A percentile compares a stretch with the other conserved stretches of the same genome.
Conservation (phyloP, 2,329 filamentous ascomycete species). For the Colletotrichum sansevieriae region DNA sequence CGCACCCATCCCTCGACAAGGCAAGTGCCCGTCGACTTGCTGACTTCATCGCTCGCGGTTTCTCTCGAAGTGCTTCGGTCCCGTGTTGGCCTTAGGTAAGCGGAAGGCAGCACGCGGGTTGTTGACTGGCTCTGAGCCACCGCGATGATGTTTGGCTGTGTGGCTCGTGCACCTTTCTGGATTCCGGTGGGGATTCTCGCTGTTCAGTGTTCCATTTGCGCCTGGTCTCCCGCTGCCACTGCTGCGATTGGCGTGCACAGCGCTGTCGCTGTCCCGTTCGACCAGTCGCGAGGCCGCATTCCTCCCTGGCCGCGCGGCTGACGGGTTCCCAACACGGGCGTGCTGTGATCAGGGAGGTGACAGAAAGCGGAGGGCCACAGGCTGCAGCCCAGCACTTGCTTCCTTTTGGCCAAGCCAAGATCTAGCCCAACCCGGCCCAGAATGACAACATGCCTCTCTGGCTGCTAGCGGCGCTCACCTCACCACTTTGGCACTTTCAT, state of each 20-base stretch:
- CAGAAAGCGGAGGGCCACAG: neutral
- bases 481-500: slow-evolving; percentile 38
- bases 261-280: slow-evolving; percentile 32
- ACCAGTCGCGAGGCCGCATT: slow-evolving; percentile 36
- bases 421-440: neutral
- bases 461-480: slow-evolving; percentile 21
- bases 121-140: slow-evolving; percentile 25
- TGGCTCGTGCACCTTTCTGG: slow-evolving; percentile 31
- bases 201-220: neutral
- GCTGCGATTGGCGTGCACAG: slow-evolving; percentile 12
- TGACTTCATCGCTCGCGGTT: neutral
- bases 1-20: slow-evolving; percentile 2
- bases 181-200: slow-evolving; percentile 23
- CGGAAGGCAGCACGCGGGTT: neutral
- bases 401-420: neutral
- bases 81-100: slow-evolving; percentile 24
- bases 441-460: slow-evolving; percentile 10
- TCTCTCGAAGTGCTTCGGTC: slow-evolving; percentile 19
- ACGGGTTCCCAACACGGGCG: slow-evolving; percentile 26
- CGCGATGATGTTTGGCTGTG: slow-evolving; percentile 20
- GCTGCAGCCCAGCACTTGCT: too few species aligned
- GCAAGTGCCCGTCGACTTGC: neutral
- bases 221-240: slow-evolving; percentile 6
- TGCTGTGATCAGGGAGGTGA: neutral
- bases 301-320: slow-evolving; percentile 39